A percentile compares a stretch with the other conserved stretches of the same genome.
phyloP scores from a whole-genome alignment of 805 yeast species.

The Nematodospora valgi region DNA sequence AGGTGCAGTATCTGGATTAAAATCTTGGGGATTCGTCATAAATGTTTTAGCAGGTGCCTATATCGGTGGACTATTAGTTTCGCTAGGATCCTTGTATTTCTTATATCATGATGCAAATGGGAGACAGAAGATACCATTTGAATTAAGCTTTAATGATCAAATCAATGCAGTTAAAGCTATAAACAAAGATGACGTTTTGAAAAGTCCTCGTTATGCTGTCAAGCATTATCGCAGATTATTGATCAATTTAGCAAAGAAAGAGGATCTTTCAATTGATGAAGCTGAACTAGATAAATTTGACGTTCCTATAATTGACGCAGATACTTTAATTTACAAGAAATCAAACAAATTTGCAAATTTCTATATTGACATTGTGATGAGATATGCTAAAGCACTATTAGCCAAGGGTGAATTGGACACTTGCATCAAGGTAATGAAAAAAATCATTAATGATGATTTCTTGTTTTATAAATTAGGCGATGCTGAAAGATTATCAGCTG shows the following conservation, averaged over 20 bases:
- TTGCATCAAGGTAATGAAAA: constrained; percentile 24
- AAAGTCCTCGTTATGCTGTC: constrained; percentile 39
- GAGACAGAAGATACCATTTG: constrained; percentile 40
- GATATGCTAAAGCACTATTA: constrained; percentile 38
- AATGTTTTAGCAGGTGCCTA: constrained; percentile 43
- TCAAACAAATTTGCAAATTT: constrained; percentile 36
- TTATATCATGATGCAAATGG: constrained; percentile 37
- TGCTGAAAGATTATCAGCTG: constrained; percentile 38
- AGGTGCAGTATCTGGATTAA: constrained; percentile 1
- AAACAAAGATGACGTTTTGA: constrained; percentile 41
- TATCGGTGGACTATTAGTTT: constrained; percentile 38
- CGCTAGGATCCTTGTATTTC: constrained; percentile 36
- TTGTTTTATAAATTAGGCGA: constrained; percentile 37
- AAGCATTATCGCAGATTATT: constrained; percentile 40
- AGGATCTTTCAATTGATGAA: constrained; percentile 21
- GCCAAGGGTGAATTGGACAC: constrained; percentile 37
- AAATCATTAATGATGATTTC: constrained; percentile 32
- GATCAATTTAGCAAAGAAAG: constrained; percentile 29
- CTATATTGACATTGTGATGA: constrained; percentile 39
- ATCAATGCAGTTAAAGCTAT: constrained; percentile 39
- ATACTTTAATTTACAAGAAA: constrained; percentile 24
- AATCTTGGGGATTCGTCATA: constrained; percentile 12
- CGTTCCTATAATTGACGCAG: constrained; percentile 32
- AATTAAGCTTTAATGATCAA: constrained; percentile 29
- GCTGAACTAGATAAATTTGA: constrained; percentile 21